Evolutionary conservation across 139 green algal genomes (phyloP), one percentile per base, ranked within the genome.

Genomic region (Choricystis sp.): DNA sequence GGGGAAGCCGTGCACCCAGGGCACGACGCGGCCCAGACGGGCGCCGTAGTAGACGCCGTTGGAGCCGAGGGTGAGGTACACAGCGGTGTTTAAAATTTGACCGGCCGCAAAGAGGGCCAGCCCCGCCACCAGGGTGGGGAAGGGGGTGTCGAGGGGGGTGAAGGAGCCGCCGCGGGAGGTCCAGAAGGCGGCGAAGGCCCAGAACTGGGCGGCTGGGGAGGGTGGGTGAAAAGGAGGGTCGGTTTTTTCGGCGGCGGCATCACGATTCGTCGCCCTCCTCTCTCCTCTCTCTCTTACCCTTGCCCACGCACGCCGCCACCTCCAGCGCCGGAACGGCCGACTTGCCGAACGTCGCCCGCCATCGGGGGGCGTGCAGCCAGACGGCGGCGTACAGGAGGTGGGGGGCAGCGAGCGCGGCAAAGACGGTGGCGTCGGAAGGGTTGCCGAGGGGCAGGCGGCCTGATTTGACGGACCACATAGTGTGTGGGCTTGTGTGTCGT

Each of bases 11-110:
- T 62, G 69, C 20, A 83, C 72, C 86, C 86, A 94, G 14, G 83
- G 81, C 3, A 90, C 68, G 55, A 59, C 74, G 26, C 76, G 66
- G 31, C 86, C 86, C 56, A 91, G 70, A 55, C 84, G 84, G 70
- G 77, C 73, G 23, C 86, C 86, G 61, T 94, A 94, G 70, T 94
- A 94, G 2, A 94, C 86, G 4, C 86, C 86, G 1, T 61, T 62
- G 26, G 77, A 66, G 1, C 86, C 86, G 28, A 94, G 81, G 0
- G 84, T 75, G 0, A 67, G 55, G 69, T 82, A 94, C 56, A 88
- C 83, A 61, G 75, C 78, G 4, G 83, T 57, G 68, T 93, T 93
- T 5, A 93, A 74, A 0, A 69, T 66, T 79, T 92, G 85, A 2
- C 49, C 25, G n/a, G 27, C 27, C 27, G 55, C 49, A 26, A 29